A percentile compares a stretch with the other conserved stretches of the same genome.
Evolutionary conservation across 768 basidiomycete genomes (phyloP).

Genomic region (Leccinellum luteum): DNA sequence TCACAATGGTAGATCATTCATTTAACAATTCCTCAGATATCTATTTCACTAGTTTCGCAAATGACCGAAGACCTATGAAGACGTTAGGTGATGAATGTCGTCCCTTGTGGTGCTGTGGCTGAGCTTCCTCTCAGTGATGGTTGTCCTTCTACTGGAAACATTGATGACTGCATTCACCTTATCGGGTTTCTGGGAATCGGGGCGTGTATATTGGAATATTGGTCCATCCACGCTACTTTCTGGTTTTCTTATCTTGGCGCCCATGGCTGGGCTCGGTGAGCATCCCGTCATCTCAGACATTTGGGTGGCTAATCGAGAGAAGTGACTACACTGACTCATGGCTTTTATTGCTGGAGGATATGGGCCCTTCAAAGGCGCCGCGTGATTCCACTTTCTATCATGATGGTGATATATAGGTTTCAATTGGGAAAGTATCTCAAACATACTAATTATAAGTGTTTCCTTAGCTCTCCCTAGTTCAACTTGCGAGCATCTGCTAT

Average conservation of each 20-base stretch:
- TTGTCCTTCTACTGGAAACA: neutral
- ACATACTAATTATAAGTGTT: neutral
- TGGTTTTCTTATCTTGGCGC: neutral
- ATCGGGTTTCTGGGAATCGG: neutral
- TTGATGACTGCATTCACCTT: neutral
- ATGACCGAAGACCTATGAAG: neutral
- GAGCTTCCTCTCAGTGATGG: neutral
- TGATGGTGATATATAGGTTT: conserved; percentile 11
- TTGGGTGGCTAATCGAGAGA: neutral
- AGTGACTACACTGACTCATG: conserved; percentile 4
- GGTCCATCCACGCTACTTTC: neutral
- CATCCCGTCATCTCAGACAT: neutral
- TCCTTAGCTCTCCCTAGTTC: conserved; percentile 21
- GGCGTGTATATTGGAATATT: neutral
- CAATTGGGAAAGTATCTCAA: neutral
- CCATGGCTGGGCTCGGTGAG: neutral
- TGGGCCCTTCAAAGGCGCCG: neutral
- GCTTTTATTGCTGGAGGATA: conserved; percentile 26
- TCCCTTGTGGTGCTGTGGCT: neutral
- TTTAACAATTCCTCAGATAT: neutral
- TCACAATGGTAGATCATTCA: too few relatives aligned
- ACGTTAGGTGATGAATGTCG: neutral
- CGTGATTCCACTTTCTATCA: conserved; percentile 7
- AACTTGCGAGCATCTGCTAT: conserved; percentile 13
- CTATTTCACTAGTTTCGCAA: neutral